Percentiles rank a stretch among this genome's conserved stretches.
phyloP scores from a whole-genome alignment of 768 basidiomycete species.

The Suillus ampliporus region DNA sequence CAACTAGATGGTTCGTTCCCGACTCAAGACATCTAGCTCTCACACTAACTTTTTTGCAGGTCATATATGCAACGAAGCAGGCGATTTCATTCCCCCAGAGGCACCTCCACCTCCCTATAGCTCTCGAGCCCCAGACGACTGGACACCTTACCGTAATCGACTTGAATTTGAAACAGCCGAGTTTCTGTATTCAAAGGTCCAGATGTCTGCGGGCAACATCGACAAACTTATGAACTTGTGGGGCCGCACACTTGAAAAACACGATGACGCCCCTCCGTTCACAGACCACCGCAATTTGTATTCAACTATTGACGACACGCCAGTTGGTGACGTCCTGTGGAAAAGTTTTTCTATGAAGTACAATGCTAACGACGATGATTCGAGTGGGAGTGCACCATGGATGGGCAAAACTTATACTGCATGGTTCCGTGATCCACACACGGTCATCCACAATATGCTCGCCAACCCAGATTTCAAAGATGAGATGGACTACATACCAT shows the following conservation, averaged over 20 bases:
- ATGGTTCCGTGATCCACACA: slow-evolving; percentile 30
- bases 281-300: slow-evolving; percentile 25
- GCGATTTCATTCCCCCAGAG: not conserved
- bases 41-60: no score
- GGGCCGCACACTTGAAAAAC: not conserved
- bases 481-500: slow-evolving; percentile 25
- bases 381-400: slow-evolving; percentile 24
- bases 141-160: slow-evolving; percentile 21
- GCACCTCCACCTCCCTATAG: slow-evolving; percentile 12
- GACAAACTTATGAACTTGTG: slow-evolving; percentile 23
- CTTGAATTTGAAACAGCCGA: slow-evolving; percentile 21
- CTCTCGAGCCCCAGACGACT: slow-evolving; percentile 15
- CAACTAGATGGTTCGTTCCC: no score
- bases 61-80: no score
- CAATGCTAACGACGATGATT: slow-evolving; percentile 14
- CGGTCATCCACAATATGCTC: slow-evolving; percentile 24
- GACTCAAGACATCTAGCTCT: no score
- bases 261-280: slow-evolving; percentile 2
- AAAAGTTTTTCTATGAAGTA: slow-evolving; percentile 26
- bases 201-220: slow-evolving; percentile 25
- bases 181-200: slow-evolving; percentile 21
- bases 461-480: slow-evolving; percentile 27
- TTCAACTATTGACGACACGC: slow-evolving; percentile 29
- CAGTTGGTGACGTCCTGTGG: slow-evolving; percentile 34
- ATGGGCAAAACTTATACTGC: slow-evolving; percentile 32